Evolutionary conservation across 441 rosid species (phyloP), one percentile per base, ranked within the genome.

Genomic region (Kokia cookei): DNA sequence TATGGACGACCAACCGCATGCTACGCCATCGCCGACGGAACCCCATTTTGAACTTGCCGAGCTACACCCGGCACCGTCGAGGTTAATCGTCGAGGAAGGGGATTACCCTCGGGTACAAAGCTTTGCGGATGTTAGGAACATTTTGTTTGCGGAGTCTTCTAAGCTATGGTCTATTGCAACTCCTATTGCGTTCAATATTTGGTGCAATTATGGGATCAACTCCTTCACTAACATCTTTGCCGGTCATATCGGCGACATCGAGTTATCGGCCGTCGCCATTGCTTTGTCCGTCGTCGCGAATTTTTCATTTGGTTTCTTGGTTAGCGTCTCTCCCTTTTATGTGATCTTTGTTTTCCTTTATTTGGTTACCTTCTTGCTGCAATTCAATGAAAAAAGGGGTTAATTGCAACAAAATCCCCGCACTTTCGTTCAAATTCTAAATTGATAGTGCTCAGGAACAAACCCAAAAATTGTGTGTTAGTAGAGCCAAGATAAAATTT

Each of bases 301-400:
- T 61, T 90, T 93, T 88, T 88, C 98, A 35, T 92, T 93, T 43
- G 97, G 98, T 54, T 92, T 93, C 86, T 45, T 93, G 93, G 97
- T 93, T 55, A 71, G 86, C 72, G 29, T 62, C 65, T 50, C 51
- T 73, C 26, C 22, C 35, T 15, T 22, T 32, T 57, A 2, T 14
- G 2, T 7, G 12, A 6, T 10, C 3, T 55, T 19, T 45, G 1
- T 22, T 43, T 5, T 5, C 37, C 37, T 32, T 32, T 4, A 32
- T 32, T 32, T 32, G 35, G 35, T 32, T 32, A 32, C 5, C 35
- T 32, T 32, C 6, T 32, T 32, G 6, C 5, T 32, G 37, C 37
- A 32, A 32, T 5, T 32, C 37, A 32, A 32, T 32, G 37, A 32
- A 5, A 32, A 32, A 32, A 4, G 6, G 37, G 37, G 37, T 32